Evolutionary conservation across 805 yeast species (phyloP), one percentile per base, ranked within the genome.

Genomic region (Ogataea ramenticola): DNA sequence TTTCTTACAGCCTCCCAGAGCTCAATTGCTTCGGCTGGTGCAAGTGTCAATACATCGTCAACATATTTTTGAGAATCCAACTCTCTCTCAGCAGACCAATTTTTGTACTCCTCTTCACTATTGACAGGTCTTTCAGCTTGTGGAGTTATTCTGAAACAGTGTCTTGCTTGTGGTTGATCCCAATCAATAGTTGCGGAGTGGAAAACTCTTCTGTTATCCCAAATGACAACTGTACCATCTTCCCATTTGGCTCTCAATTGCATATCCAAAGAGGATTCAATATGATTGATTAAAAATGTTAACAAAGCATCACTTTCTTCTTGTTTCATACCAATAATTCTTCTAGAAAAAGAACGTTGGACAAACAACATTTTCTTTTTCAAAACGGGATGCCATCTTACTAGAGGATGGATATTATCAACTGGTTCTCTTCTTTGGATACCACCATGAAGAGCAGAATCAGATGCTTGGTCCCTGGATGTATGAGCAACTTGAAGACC

Each of bases 151-250:
- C 91, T 74, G 56, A 80, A 79, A 10, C 85, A 86, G 52, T 84
- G 91, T 61, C 93, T 75, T 21, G 77, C 70, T 34, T 72, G 75
- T 16, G 83, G 80, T 39, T 75, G 70, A 51, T 75, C 82, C 82
- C 86, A 84, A 55, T 85, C 91, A 44, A 77, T 73, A 16, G 80
- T 70, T 15, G 89, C 88, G 14, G 85, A 68, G 60, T 85, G 93
- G 22, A 75, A 64, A 10, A 79, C 74, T 56, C 82, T 69, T 59
- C 93, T 77, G 69, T 85, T 85, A 56, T 85, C 93, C 91, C 91
- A 85, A 24, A 82, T 62, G 17, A 80, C 86, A 42, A 85, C 82
- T 1, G 88, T 75, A 41, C 75, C 73, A 43, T 81, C 80, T 56
- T 78, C 82, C 85, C 88, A 85, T 43, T 62, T 71, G 39, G 86